Base-by-base conservation (phyloP, 495 filamentous ascomycete species). In the Trichocladium antarcticum region DNA sequence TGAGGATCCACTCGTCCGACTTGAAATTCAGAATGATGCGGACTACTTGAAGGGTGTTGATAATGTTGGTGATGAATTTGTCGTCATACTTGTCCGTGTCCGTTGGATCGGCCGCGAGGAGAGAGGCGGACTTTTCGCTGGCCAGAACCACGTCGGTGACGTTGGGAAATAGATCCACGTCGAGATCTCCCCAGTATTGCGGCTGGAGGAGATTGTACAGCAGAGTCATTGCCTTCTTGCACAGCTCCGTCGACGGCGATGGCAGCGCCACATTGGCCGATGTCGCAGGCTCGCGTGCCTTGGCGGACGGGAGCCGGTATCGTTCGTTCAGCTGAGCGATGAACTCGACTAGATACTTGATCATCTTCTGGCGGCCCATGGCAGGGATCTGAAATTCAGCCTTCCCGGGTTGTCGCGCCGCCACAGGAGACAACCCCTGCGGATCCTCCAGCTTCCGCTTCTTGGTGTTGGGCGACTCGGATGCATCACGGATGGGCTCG, bases 261-360 rank as follows among this genome's bases (percentile, higher is more conserved):
- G 78, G 67, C 22, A 79, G 69, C 7, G 74, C 61, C 4, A 72
- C 66, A 17, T 70, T 68, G 22, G 68, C 66, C 28, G 74, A 71
- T 6, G 62, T 47, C 2, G 72, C 57, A 8, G 70, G 55, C 20
- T 82, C 78, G 55, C 82, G 81, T 16, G 77, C 65, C 34, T 79
- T 82, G 15, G 80, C 74, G 11, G 85, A 83, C 6, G 80, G 80
- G 27, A 85, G 78, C 40, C 76, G 80, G 67, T 83, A 95, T 36
- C 85, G 78, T 66, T 92, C 89, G 39, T 79, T 82, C n/a, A 92
- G 76, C 19, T 84, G 81, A 6, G 87, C 87, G 57, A 97, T 95
- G 64, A 95, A 95, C 32, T 89, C 83, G 19, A 95, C 86, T 16
- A 97, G 75, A 62, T 96, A 97, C 59, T 89, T 93, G 37, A 95